Evolutionary conservation across 345 rosid species (phyloP), one percentile per base, ranked within the genome.

Genomic region (Clarkia xantiana): DNA sequence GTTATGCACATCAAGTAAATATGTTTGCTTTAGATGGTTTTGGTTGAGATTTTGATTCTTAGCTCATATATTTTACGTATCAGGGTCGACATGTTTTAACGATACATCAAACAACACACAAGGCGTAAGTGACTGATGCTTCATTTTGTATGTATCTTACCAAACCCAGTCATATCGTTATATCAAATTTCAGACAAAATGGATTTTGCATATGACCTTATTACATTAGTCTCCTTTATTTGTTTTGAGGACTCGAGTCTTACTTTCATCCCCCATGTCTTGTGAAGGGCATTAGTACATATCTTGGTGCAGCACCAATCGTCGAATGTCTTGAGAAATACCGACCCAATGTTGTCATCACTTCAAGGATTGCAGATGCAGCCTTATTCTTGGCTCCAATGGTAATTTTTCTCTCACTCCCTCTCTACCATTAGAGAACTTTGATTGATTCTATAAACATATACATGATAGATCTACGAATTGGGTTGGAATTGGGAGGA

Each of bases 401-500:
- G 97, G 97, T 89, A 74, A 61, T 10, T 23, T 20, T 1, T 39
- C 50, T 9, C 19, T 50, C 2, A 36, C 56, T 53, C 39, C 17
- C 20, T 52, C 0, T 44, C 13, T 41, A 22, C 48, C 34, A 18
- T 25, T 20, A 14, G 36, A 47, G 29, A 18, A 47, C 25, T 18
- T 11, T 47, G 34, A 47, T 47, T 20, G 17, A 14, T 22, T 48
- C 11, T 9, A 20, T 38, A 22, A n/a, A 19, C 50, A 47, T 47
- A 18, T 9, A 19, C 7, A 9, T 18, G 49, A 9, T 63, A 85
- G 97, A 79, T 89, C 54, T 85, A 77, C 64, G 97, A 89, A 71
- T 67, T 85, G 52, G 95, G 97, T 36, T 89, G 97, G 97, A 80
- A 85, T 40, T 89, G 94, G 95, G 72, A 85, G 68, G 86, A 85